Evolutionary conservation across 148 eudicot genomes (phyloP).

Genomic region (Camellia granthamiana): DNA sequence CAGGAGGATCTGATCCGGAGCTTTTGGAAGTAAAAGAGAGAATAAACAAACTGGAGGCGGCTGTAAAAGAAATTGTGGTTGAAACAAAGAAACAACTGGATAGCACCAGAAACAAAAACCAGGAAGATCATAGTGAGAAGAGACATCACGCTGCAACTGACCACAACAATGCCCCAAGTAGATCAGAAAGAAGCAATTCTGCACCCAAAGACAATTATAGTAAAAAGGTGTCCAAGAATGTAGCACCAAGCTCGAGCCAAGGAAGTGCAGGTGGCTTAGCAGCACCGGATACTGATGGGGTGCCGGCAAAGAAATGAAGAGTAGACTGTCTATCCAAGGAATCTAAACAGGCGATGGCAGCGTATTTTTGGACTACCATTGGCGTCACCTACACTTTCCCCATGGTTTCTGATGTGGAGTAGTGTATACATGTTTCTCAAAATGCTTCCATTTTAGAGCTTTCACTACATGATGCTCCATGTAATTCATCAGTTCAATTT

Average conservation of each 20-base stretch:
- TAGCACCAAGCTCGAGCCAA: conserved; percentile 11
- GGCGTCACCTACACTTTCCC: background rate
- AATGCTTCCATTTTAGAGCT: background rate
- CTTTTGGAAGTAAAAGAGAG: conserved; percentile 62
- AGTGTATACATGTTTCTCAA: background rate
- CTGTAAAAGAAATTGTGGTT: conserved; percentile 61
- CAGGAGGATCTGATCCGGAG: conserved; percentile 37
- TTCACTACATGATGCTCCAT: no score
- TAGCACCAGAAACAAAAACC: conserved; percentile 20
- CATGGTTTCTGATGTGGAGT: background rate
- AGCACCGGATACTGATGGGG: conserved; percentile 11
- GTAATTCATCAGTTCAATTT: background rate
- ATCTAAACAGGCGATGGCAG: background rate
- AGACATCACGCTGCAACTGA: conserved; percentile 17
- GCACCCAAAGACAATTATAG: background rate
- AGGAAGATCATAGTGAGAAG: conserved; percentile 23
- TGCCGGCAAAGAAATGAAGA: conserved; percentile 16
- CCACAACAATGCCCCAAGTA: background rate
- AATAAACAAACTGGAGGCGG: conserved; percentile 61
- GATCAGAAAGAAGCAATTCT: conserved; percentile 22
- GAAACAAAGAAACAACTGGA: conserved; percentile 47
- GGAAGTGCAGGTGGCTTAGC: conserved; percentile 16
- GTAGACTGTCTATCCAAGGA: background rate
- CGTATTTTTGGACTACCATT: background rate
- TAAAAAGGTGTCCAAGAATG: conserved; percentile 12